Base-by-base conservation (phyloP, 2,329 filamentous ascomycete genomes). In the Curvularia lunata region DNA sequence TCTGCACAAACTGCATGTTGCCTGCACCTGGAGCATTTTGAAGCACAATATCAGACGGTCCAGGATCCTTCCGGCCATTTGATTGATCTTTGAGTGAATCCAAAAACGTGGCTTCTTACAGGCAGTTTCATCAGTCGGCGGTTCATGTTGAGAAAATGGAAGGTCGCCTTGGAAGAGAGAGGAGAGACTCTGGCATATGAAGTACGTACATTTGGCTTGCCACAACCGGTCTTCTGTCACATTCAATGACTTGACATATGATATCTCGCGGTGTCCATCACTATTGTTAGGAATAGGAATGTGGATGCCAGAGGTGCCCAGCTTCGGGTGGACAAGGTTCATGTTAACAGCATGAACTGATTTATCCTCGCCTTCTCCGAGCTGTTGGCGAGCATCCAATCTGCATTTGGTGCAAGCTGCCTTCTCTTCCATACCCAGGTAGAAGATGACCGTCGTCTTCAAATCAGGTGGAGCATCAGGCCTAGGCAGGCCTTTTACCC, bases 1-100 rank as follows among this genome's bases (percentile, higher is more conserved):
- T 96, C 77, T 98, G 91, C 32, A 98, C 84, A 45, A 96, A 81
- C 61, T 98, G 93, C 23, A 91, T 80, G 71, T 97, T 98, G 19
- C 92, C 94, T 18, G 77, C 68, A 3, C 84, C 86, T 7, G 90
- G 87, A 21, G 79, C 78, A 73, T 95, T 90, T 88, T 56, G 56
- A 12, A 73, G 48, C 2, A 69, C 91, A 90, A 61, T 50, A 27
- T 68, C 63, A 41, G 58, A 58, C 19, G 64, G 56, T 9, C 57
- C 56, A 27, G 51, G 47, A 18, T 63, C 54, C 5, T 55, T 63
- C 19, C 52, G 52, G 32, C 64, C 58, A 16, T 63, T 60, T 21
- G 21, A 92, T 87, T 88, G 84, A 3, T 90, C 85, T 47, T 84
- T 77, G 32, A 85, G 83, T 70, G 84, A 86, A 57, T 84, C 78